Percentiles rank a stretch among this genome's conserved stretches.
Conservation (phyloP, 345 rosid species). For the Cardamine resedifolia region DNA sequence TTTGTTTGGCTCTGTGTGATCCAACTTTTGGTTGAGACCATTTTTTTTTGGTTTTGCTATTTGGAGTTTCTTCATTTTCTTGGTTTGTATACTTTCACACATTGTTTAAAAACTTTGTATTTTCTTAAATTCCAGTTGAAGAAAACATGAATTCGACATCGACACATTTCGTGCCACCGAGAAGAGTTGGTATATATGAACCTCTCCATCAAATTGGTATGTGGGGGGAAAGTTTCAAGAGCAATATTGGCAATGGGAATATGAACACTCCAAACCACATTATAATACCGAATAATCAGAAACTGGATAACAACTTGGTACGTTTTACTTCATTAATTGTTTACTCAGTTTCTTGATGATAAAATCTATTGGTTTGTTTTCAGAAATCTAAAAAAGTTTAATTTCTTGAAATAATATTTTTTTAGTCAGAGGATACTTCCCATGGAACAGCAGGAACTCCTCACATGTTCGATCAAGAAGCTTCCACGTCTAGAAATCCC, state of each 20-base stretch:
- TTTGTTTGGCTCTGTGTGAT: constrained; percentile 1
- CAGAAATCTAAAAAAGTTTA: not conserved
- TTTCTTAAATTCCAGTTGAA: constrained; percentile 13
- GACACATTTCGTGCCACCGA: constrained; percentile 70
- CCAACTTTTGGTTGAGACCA: constrained; percentile 14
- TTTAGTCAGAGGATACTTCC: constrained; percentile 88
- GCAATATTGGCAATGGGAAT: constrained; percentile 42
- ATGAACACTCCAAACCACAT: constrained; percentile 51
- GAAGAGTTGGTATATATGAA: constrained; percentile 75
- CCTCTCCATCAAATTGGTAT: constrained; percentile 72
- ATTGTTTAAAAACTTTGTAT: not conserved
- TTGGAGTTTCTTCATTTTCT: not conserved
- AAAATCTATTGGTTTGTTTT: not conserved
- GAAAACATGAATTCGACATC: constrained; percentile 69
- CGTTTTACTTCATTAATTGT: not conserved
- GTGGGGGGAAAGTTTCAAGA: constrained; percentile 79
- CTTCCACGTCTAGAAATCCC: constrained; percentile 49
- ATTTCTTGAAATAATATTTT: constrained; percentile 17
- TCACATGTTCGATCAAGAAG: constrained; percentile 76
- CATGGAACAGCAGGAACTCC: constrained; percentile 61
- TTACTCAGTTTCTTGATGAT: not conserved
- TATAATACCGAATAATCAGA: constrained; percentile 50
- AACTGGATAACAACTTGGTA: constrained; percentile 73
- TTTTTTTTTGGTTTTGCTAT: not conserved
- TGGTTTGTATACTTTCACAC: not conserved